Percentiles rank a stretch among this genome's conserved stretches.
Evolutionary conservation across 2,329 filamentous ascomycete species (phyloP).

Genomic region (Sporothrix curviconia): DNA sequence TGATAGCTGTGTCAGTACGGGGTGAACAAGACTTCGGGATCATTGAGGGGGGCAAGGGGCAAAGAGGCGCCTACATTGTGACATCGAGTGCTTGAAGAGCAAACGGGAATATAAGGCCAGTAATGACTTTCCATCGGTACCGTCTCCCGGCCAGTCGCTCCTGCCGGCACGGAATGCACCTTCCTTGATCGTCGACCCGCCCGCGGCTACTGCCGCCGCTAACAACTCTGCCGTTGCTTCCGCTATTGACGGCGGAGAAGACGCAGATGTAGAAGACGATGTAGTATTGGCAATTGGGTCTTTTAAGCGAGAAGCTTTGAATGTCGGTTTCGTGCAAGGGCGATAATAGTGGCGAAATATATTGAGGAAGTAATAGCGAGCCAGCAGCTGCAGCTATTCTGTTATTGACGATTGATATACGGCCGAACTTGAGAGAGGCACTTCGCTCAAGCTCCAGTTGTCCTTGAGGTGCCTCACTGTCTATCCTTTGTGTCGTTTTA

Average conservation of each 20-base stretch:
- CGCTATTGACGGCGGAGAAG: neutral
- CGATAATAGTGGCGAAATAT: too few relatives aligned
- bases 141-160: conserved; percentile 29
- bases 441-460: too few relatives aligned
- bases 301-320: too few relatives aligned
- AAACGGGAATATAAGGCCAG: conserved; percentile 54
- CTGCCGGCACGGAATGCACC: conserved; percentile 19
- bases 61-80: conserved; percentile 39
- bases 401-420: neutral
- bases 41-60: neutral
- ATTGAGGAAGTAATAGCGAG: too few relatives aligned
- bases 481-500: too few relatives aligned
- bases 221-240: neutral
- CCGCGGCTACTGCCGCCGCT: neutral
- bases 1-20: neutral
- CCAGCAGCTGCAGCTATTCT: neutral
- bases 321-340: too few relatives aligned
- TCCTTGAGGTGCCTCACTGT: too few relatives aligned
- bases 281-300: neutral
- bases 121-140: conserved; percentile 53
- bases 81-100: conserved; percentile 57
- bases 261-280: neutral
- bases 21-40: neutral
- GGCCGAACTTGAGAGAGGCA: neutral
- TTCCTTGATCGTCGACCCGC: neutral